These are phyloP conservation scores for Didymella pinodella DNA, from an alignment of 2,329 filamentous ascomycete species.

Conservation along the genomic window DNA sequence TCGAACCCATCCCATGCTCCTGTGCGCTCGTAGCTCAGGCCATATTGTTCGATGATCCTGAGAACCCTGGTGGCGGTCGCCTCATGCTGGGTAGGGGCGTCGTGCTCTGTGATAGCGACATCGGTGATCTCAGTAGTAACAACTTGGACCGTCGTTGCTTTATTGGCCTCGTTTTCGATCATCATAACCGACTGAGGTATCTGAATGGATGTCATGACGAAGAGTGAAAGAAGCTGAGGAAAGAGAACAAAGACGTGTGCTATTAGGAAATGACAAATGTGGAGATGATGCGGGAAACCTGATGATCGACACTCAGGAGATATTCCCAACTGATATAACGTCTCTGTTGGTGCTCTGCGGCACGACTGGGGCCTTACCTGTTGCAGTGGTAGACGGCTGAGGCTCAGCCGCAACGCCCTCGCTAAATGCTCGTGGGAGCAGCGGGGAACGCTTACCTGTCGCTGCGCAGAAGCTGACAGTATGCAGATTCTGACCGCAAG, in stretches of 20 bases:
- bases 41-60: constrained; percentile 33
- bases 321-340: constrained; percentile 6
- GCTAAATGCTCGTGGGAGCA: constrained; percentile 1
- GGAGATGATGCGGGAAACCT: not conserved
- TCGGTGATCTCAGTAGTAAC: constrained; percentile 12
- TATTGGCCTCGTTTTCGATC: not conserved
- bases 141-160: not conserved
- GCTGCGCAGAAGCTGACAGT: constrained; percentile 5
- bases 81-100: constrained; percentile 3
- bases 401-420: constrained; percentile 23
- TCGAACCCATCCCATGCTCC: constrained; percentile 36
- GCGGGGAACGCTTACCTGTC: constrained; percentile 5
- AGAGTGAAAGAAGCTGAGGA: not conserved
- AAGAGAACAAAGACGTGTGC: not conserved
- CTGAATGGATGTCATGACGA: constrained; percentile 11
- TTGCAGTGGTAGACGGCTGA: constrained; percentile 6
- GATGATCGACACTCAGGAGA: not conserved
- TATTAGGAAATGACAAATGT: not conserved
- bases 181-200: not conserved
- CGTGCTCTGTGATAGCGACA: not conserved
- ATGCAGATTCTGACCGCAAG: constrained; percentile 7
- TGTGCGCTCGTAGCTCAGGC: constrained; percentile 36
- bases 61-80: constrained; percentile 29
- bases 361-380: constrained; percentile 6
- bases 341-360: constrained; percentile 7